phyloP scores from a whole-genome alignment of 176 grass and related monocot species.

The Otatea glauca region DNA sequence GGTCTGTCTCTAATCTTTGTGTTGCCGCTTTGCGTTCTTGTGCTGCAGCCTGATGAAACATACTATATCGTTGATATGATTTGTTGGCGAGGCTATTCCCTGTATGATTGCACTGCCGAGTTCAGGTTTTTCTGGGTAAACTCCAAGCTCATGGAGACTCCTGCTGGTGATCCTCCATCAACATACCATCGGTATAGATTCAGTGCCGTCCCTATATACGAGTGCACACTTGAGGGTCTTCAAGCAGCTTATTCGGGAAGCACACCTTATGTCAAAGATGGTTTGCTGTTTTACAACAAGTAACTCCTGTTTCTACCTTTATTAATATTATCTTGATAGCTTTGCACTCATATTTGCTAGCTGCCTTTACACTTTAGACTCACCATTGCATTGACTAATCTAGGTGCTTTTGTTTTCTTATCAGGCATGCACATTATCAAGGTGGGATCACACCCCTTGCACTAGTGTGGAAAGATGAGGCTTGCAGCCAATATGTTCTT shows the following conservation, averaged over 20 bases:
- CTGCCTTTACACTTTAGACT: neutral
- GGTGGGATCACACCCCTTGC: constrained; percentile 87
- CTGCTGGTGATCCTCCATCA: constrained; percentile 79
- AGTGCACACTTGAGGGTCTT: constrained; percentile 68
- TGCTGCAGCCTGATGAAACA: constrained; percentile 75
- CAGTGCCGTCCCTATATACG: constrained; percentile 70
- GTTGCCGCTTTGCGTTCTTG: neutral
- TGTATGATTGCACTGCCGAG: constrained; percentile 90
- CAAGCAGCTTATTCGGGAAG: constrained; percentile 73
- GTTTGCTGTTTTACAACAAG: constrained; percentile 94
- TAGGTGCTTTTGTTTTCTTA: constrained; percentile 17
- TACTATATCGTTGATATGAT: constrained; percentile 98
- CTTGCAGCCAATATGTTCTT: constrained; percentile 85
- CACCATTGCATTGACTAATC: neutral
- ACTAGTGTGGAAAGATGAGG: constrained; percentile 81
- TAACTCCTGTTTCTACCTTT: constrained; percentile 45
- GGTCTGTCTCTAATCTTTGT: constrained; percentile 7
- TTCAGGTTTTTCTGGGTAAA: constrained; percentile 98
- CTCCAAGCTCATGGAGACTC: constrained; percentile 82
- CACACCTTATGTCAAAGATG: constrained; percentile 82
- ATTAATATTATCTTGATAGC: constrained; percentile 13
- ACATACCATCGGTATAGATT: constrained; percentile 77
- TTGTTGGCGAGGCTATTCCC: constrained; percentile 87
- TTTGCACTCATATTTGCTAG: constrained; percentile 11
- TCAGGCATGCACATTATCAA: constrained; percentile 90